Evolutionary conservation across 2,329 filamentous ascomycete genomes (phyloP).

Genomic region (Grosmannia serpens): DNA sequence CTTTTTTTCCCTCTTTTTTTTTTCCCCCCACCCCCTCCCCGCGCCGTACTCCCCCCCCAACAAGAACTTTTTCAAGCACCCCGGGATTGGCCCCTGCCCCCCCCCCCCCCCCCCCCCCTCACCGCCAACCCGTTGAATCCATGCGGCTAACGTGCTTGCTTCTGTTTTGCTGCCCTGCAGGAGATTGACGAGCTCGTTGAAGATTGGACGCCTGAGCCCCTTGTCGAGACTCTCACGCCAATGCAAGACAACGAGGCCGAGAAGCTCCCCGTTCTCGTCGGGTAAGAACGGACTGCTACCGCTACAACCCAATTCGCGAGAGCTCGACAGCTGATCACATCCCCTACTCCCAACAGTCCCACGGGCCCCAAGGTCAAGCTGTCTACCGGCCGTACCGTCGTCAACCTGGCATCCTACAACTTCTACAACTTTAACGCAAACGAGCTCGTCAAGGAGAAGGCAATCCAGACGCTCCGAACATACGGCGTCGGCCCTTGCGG

Average conservation of each 20-base stretch:
- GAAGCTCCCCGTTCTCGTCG: constrained; percentile 75
- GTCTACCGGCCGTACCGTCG: constrained; percentile 77
- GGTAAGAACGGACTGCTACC: constrained; percentile 39
- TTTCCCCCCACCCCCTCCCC: constrained; percentile 82
- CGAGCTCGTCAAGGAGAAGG: constrained; percentile 87
- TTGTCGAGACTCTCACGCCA: constrained; percentile 61
- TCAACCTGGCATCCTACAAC: constrained; percentile 89
- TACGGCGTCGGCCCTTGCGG: constrained; percentile 97
- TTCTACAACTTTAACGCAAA: constrained; percentile 96
- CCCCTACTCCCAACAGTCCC: constrained; percentile 40
- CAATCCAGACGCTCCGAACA: constrained; percentile 82
- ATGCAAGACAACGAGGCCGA: constrained; percentile 77
- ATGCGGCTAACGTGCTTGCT: background rate
- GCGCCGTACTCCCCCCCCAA: constrained; percentile 88
- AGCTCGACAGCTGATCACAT: background rate
- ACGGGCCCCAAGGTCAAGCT: constrained; percentile 87
- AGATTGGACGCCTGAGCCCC: constrained; percentile 89
- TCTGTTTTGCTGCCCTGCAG: constrained; percentile 14
- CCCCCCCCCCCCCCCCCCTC: constrained; percentile 4
- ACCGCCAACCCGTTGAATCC: background rate
- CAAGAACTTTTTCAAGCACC: constrained; percentile 77
- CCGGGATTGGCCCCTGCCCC: constrained; percentile 52
- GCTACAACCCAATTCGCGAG: background rate
- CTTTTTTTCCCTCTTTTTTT: too few species aligned
- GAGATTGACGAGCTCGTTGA: constrained; percentile 96